These are phyloP conservation scores for Nemania abortiva DNA, from an alignment of 2,329 filamentous ascomycete genomes.

Conservation along the genomic window DNA sequence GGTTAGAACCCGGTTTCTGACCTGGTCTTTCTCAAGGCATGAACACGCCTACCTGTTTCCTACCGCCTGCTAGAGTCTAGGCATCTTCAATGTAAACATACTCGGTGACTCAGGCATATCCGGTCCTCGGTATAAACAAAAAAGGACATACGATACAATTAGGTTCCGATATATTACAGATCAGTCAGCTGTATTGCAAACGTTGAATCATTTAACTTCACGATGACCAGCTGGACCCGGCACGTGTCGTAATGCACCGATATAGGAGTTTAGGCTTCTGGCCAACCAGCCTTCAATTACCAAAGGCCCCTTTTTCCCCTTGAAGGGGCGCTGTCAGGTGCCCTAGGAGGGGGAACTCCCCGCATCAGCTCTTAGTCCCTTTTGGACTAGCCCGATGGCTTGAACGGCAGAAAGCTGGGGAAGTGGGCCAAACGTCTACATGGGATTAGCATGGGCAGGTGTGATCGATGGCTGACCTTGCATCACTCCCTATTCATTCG, in stretches of 20 bases:
- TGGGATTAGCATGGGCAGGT: conserved; percentile 12
- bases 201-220: conserved; percentile 18
- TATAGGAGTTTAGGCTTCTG: conserved; percentile 26
- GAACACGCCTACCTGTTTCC: background rate
- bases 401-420: conserved; percentile 33
- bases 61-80: background rate
- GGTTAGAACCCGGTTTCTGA: too few species aligned
- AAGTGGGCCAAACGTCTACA: conserved; percentile 36
- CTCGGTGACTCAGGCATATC: conserved; percentile 3
- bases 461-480: conserved; percentile 19
- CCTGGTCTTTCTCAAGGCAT: too few species aligned
- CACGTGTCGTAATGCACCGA: conserved; percentile 33
- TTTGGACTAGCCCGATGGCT: conserved; percentile 23
- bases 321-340: conserved; percentile 15
- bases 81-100: background rate
- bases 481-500: background rate
- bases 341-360: conserved; percentile 27
- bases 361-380: conserved; percentile 24
- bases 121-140: background rate
- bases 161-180: conserved; percentile 4
- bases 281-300: conserved; percentile 6
- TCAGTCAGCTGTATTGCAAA: conserved; percentile 27
- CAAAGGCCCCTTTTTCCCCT: conserved; percentile 21
- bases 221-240: conserved; percentile 10
- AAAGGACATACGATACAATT: background rate